phyloP scores from a whole-genome alignment of 75 land plant genomes.

The Sequoiadendron giganteum region DNA sequence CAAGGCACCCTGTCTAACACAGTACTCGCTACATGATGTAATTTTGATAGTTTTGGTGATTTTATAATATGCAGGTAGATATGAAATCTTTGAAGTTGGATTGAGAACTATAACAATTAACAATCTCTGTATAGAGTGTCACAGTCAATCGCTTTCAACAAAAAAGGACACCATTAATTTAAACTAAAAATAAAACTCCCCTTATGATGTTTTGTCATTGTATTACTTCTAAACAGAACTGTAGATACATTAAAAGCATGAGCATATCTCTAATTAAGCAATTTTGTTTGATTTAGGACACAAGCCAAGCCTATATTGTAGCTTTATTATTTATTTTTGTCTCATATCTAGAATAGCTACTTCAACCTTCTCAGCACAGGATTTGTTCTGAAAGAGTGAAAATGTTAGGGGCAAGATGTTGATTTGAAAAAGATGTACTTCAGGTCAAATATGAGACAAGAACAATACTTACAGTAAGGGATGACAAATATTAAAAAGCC shows the following conservation, averaged over 20 bases:
- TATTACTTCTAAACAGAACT: background rate
- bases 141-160: background rate
- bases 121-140: too few species aligned
- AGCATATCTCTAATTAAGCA: background rate
- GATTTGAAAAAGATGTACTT: background rate
- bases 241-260: background rate
- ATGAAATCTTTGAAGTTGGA: background rate
- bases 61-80: background rate
- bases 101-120: background rate
- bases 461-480: background rate
- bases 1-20: background rate
- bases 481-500: background rate
- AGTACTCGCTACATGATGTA: background rate
- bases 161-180: background rate
- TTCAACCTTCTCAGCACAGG: background rate
- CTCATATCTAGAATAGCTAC: background rate
- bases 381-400: background rate
- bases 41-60: background rate
- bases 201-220: background rate
- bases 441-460: background rate
- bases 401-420: background rate
- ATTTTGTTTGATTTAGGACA: background rate
- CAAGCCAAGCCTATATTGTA: background rate
- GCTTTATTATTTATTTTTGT: background rate
- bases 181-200: background rate